Evolutionary conservation across 495 filamentous ascomycete genomes (phyloP), one percentile per base, ranked within the genome.

Genomic region (Parmelia sp.): DNA sequence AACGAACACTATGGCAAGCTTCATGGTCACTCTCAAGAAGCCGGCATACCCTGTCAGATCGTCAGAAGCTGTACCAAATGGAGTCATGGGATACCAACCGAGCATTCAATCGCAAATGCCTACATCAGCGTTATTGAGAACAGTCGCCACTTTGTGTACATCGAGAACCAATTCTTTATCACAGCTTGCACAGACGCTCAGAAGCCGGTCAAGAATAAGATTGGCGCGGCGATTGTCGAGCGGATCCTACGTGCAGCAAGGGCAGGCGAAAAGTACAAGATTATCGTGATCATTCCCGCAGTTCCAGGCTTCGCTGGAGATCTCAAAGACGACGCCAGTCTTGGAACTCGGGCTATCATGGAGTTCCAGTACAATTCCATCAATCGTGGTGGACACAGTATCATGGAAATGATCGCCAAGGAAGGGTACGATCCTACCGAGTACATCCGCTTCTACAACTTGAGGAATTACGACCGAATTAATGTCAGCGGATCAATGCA

Each of bases 151-250:
- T 96, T 90, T 68, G 75, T 97, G 44, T 97, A 96, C 74, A 96
- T 97, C 23, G 92, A 97, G 76, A 97, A 97, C 69, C 92, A 97
- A 73, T 97, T 97, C 81, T 97, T 97, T 79, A 97, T 97, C 77
- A 96, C 92, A 0, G 90, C 92, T 4, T 95, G 91, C 1, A 81
- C 80, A 21, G 81, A 89, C 53, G 74, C 83, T 36, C 92, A 96
- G 74, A 83, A 80, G 60, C 92, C 92, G 0, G 87, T 97, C 17
- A 80, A 83, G 69, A 97, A 97, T 74, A 87, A 88, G 75, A 90
- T 97, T 59, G 92, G 93, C 45, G 86, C 84, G 33, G 88, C 90
- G 11, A 93, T 97, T 60, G 90, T 95, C 5, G 89, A 95, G 70
- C 87, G 92, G 23, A 92, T 96, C 67, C 69, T 93, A 25, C 89